A percentile compares a stretch with the other conserved stretches of the same genome.
phyloP scores from a whole-genome alignment of 2,329 filamentous ascomycete genomes.

The Fusarium illudens region DNA sequence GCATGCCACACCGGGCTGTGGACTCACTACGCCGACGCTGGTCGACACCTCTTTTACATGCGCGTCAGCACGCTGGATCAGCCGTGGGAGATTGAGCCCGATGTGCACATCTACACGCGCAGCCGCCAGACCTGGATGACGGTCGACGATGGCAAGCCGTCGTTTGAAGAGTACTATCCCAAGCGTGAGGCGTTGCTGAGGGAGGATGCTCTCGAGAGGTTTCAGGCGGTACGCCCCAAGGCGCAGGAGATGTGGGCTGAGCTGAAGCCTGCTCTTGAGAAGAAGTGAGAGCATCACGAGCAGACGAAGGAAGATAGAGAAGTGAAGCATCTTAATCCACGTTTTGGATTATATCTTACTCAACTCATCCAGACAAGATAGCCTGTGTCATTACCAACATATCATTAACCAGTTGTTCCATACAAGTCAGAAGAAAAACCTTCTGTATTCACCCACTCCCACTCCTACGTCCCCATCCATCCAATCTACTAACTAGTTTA shows the following conservation, averaged over 20 bases:
- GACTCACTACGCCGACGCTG: conserved; percentile 51
- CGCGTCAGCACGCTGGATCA: conserved; percentile 56
- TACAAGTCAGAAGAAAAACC: conserved; percentile 28
- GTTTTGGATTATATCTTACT: not conserved
- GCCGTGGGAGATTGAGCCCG: conserved; percentile 50
- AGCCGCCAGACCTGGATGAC: conserved; percentile 52
- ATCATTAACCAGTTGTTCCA: conserved; percentile 14
- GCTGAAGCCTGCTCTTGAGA: conserved; percentile 18
- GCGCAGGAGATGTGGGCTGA: conserved; percentile 29
- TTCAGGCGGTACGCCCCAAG: conserved; percentile 36
- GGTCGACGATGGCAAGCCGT: conserved; percentile 48
- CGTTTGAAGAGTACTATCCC: conserved; percentile 49
- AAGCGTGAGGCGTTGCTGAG: conserved; percentile 45
- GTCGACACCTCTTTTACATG: conserved; percentile 48
- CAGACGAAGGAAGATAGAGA: not conserved
- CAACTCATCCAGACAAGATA: not conserved
- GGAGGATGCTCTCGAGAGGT: conserved; percentile 45
- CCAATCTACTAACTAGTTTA: conserved; percentile 34
- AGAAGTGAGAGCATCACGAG: not conserved
- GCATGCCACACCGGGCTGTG: conserved; percentile 52
- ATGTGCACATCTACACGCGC: conserved; percentile 55
- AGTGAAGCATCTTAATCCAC: not conserved
- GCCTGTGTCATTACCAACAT: conserved; percentile 20
- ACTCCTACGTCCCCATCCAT: conserved; percentile 19
- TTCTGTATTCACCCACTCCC: conserved; percentile 34